These are phyloP conservation scores for Erodium maritimum DNA, from an alignment of 345 rosid genomes.

Conservation along the genomic window DNA sequence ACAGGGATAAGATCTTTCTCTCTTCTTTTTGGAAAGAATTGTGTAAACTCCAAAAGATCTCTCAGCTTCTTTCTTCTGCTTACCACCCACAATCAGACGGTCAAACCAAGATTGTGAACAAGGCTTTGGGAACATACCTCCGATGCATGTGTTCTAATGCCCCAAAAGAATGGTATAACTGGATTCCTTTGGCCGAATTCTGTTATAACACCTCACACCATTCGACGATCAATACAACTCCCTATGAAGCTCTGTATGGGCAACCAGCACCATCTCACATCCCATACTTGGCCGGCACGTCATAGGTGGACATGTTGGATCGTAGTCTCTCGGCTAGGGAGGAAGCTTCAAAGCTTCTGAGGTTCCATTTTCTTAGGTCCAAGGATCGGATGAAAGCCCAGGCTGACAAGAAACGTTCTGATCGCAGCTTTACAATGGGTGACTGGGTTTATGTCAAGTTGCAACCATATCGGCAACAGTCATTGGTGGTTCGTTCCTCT, in stretches of 20 bases:
- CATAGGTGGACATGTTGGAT: neutral
- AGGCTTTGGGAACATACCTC: neutral
- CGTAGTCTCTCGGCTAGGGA: neutral
- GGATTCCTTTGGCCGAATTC: neutral
- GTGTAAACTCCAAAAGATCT: no score
- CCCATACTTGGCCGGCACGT: neutral
- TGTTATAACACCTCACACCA: neutral
- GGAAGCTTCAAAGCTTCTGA: neutral
- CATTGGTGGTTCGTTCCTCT: no score
- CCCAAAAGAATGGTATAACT: neutral
- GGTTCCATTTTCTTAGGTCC: no score
- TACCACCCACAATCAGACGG: neutral
- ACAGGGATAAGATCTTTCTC: neutral
- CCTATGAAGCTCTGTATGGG: no score
- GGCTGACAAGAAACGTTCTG: no score
- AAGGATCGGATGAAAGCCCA: no score
- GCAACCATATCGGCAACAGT: no score
- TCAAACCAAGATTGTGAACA: no score
- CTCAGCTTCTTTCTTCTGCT: no score
- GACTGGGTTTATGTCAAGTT: neutral
- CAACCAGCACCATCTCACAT: neutral
- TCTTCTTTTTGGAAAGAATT: no score
- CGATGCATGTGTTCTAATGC: neutral
- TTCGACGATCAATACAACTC: neutral
- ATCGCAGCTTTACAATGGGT: no score